Evolutionary conservation across 345 rosid species (phyloP), one percentile per base, ranked within the genome.

Genomic region (Punica granatum): DNA sequence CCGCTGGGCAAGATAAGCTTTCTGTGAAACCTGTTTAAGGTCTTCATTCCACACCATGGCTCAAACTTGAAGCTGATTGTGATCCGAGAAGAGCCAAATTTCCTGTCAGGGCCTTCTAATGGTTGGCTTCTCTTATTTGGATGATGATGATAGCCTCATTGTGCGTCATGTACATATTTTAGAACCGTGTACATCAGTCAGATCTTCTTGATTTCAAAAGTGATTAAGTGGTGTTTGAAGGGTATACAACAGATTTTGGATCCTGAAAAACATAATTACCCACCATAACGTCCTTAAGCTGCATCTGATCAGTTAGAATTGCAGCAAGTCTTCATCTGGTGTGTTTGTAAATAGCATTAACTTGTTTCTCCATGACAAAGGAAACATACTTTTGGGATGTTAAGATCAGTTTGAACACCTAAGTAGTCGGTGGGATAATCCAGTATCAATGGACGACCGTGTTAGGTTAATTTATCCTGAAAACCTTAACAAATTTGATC

Each of bases 331-430:
- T 51, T 51, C 30, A 51, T 51, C 58, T 51, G 1, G 21, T 51
- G 12, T n/a, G n/a, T 30, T n/a, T 3, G 10, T 51, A 4, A 12
- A 51, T 51, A 23, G 9, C 11, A 51, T n/a, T 23, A 51, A 51
- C 58, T 51, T 30, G 23, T n/a, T 51, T 51, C 58, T 51, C 58
- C 58, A n/a, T 51, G 58, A 51, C n/a, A 23, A 51, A 51, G 28
- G 9, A 51, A 51, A 23, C 58, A 23, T 6, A n/a, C 23, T 51
- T 51, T 6, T 4, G 1, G 23, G 8, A 37, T 37, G 42, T 5
- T 37, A 11, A n/a, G 30, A 51, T 23, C 23, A 51, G 26, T n/a
- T 10, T n/a, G 58, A 7, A 51, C 10, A n/a, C 1, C 3, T 23
- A 1, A n/a, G 13, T 23, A 23, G 23, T 23, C 30, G 3, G 23